Evolutionary conservation across 2,329 filamentous ascomycete genomes (phyloP), one percentile per base, ranked within the genome.

Genomic region (Beauveria pseudobassiana): DNA sequence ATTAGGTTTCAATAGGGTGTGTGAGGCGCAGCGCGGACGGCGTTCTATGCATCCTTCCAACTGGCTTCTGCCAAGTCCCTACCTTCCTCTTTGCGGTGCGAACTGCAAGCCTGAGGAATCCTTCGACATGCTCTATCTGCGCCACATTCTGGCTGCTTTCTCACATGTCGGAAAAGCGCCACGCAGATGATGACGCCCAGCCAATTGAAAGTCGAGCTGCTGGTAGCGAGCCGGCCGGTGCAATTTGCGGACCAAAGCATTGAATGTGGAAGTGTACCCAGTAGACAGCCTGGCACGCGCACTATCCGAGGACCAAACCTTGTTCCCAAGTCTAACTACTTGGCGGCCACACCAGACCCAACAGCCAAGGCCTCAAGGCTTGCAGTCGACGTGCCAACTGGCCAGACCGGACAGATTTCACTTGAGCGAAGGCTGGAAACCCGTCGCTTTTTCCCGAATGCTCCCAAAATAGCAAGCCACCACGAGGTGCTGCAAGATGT

Each of bases 1-100:
- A 60, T 60, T 60, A 60, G 49, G 58, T 52, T 60, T 60, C 20
- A 14, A n/a, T 42, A 49, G 28, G 59, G 42, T 61, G 43, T 61
- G 43, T 43, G 59, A 61, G 59, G 50, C 50, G 50, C 59, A 54
- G 59, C 43, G 5, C 50, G 22, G 20, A 61, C 30, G 42, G 40
- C 20, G 16, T 61, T 61, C 59, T 43, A 48, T 55, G 59, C 59
- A 54, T 51, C 24, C 59, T 61, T 61, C 59, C 28, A 61, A 46
- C 42, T 40, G 14, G 51, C 50, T 61, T 61, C 59, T 54, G 59
- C 51, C 20, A 49, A 55, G 43, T 61, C 43, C 42, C 42, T 51
- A 48, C 51, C 50, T 49, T 49, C 46, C 50, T 49, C 34, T 28
- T 49, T 49, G 42, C 14, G 26, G 42, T 49, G 34, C n/a, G 57